Base-by-base conservation (phyloP, 1,139 yeast species). In the Yamadazyma sp. region DNA sequence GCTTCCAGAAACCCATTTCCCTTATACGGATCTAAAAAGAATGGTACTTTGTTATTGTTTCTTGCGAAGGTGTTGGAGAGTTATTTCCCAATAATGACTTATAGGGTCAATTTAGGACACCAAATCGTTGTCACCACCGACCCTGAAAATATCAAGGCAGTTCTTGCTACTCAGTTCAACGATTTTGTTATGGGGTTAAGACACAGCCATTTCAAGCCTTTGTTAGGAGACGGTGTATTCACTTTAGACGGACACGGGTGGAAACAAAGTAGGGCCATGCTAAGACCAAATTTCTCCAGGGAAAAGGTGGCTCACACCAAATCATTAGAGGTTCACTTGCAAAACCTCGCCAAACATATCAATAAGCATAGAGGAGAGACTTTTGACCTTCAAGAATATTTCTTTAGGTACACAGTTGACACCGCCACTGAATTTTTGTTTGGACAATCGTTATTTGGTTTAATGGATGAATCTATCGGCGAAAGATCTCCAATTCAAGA, bases 201-300 rank as follows among this genome's bases (percentile, higher is more conserved):
- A 43, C 62, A 66, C 45, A 45, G 49, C 6, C 63, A 58, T 31
- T 63, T 76, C 44, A 47, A 49, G 26, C 73, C 77, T 4, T 54
- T 74, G 16, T 60, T 77, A 36, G 82, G 82, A 2, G 71, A 72
- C 38, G 82, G 82, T 2, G 74, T 77, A 42, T 77, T 77, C 58
- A 75, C 81, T 2, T 62, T 74, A 30, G 77, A 73, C 41, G 79
- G 79, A 12, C 68, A 61, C 23, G 77, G 74, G 2, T 77, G 82
- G 83, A 71, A 73, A 48, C 79, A 75, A 48, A 65, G 77, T 27
- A 61, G 83, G 39, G 71, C 77, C 3, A 58, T 77, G 69, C 64
- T 77, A 48, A 62, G 81, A 41, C 82, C 82, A 0, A 79, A 75
- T 53, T 77, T 77, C 53, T 61, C 74, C 15, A 61, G 77, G 37